Conservation (phyloP, 2,329 filamentous ascomycete genomes). For the Claviceps capensis region DNA sequence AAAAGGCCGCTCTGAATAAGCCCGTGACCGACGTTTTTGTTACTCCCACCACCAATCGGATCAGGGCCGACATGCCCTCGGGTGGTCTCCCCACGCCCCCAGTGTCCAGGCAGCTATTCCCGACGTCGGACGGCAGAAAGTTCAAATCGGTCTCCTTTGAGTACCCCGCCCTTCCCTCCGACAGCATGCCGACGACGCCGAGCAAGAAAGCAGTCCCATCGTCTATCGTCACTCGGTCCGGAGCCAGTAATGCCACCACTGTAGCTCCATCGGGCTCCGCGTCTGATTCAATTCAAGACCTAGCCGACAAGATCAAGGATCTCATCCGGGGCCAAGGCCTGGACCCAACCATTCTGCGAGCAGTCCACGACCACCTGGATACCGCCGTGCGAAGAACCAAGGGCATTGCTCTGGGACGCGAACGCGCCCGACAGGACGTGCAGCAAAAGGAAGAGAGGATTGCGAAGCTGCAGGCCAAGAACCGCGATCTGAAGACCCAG, state of each 20-base stretch:
- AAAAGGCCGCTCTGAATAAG: conserved; percentile 9
- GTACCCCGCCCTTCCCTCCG: conserved; percentile 5
- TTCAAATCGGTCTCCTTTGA: conserved; percentile 21
- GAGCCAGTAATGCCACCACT: background rate
- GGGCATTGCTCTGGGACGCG: conserved; percentile 50
- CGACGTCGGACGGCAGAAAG: conserved; percentile 15
- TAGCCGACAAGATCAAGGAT: conserved; percentile 34
- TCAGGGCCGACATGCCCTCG: conserved; percentile 9
- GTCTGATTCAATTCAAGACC: conserved; percentile 14
- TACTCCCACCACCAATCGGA: conserved; percentile 15
- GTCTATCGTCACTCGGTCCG: background rate
- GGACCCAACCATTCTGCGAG: conserved; percentile 19
- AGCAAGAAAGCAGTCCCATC: background rate
- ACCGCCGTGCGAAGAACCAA: conserved; percentile 43
- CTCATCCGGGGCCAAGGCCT: conserved; percentile 33
- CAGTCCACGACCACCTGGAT: conserved; percentile 32
- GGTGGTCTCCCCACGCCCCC: conserved; percentile 20
- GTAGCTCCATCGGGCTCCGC: conserved; percentile 8
- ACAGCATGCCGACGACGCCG: background rate
- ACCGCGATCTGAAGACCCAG: conserved; percentile 26
- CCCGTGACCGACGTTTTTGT: conserved; percentile 7
- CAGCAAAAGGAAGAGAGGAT: conserved; percentile 44
- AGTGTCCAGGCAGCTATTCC: conserved; percentile 23
- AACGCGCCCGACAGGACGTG: conserved; percentile 48
- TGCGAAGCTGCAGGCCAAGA: conserved; percentile 21